These are phyloP conservation scores for Kwoniella heveanensis DNA, from an alignment of 768 basidiomycete species.

Conservation along the genomic window DNA sequence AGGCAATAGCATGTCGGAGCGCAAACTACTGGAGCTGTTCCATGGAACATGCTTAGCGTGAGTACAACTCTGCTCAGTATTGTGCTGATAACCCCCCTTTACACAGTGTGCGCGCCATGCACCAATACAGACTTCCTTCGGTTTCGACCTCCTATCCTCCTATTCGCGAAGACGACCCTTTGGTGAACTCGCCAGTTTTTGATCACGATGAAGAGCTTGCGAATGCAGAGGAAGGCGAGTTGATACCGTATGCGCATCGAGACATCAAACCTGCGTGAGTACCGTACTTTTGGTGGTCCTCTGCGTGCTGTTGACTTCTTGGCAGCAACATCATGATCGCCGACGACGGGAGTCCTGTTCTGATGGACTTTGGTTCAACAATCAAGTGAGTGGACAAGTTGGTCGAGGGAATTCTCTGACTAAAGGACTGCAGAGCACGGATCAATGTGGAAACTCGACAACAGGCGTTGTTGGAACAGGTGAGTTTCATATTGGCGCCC, in stretches of 20 bases:
- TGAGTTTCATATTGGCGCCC: no score
- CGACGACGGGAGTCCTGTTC: conserved; percentile 82
- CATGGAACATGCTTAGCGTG: conserved; percentile 87
- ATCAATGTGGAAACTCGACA: conserved; percentile 77
- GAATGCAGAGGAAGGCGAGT: conserved; percentile 58
- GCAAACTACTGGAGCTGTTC: conserved; percentile 84
- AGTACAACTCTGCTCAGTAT: conserved; percentile 13
- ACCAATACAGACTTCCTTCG: conserved; percentile 71
- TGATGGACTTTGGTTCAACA: conserved; percentile 98
- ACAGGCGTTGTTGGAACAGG: conserved; percentile 87
- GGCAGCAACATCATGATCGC: conserved; percentile 92
- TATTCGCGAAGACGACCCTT: conserved; percentile 65
- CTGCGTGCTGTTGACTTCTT: background rate
- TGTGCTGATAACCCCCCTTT: background rate
- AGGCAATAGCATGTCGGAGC: conserved; percentile 79
- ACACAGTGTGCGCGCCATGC: conserved; percentile 78
- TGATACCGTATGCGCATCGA: conserved; percentile 90
- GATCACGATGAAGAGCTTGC: conserved; percentile 76
- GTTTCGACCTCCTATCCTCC: conserved; percentile 44
- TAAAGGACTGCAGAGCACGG: conserved; percentile 63
- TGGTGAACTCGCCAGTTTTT: conserved; percentile 71
- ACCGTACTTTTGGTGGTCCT: background rate
- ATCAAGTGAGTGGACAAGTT: conserved; percentile 59
- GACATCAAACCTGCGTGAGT: conserved; percentile 94
- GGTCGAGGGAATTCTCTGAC: conserved; percentile 7